Base-by-base conservation (phyloP, 2,329 filamentous ascomycete genomes). In the Penicillium sp. region DNA sequence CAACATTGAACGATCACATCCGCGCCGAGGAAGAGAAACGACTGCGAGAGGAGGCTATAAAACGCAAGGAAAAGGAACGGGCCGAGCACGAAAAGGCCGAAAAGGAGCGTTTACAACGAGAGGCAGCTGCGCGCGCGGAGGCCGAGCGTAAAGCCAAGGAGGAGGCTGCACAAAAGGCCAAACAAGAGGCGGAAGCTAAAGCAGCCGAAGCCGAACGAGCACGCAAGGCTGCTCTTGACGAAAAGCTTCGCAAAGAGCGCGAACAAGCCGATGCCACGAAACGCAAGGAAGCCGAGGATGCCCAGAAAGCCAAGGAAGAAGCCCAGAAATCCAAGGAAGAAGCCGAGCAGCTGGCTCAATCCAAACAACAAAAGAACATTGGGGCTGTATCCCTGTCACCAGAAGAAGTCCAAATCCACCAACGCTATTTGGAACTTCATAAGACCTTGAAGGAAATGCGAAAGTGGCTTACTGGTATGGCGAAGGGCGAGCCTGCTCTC, bases 381-480 rank as follows among this genome's bases (percentile, higher is more conserved):
- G 71, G 72, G 22, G 65, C 56, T 36, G 47, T 55, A 11, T 63
- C 63, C 16, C 61, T 71, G 27, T 70, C 70, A 1, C 56, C 68
- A 3, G 64, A 77, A 34, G 71, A 75, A 32, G 69, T 80, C 52
- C 68, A 71, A 7, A 67, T 75, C 18, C 81, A 83, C 38, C 58
- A 73, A 22, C 75, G 75, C 29, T 85, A 84, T 62, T 65, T 81
- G 1, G 73, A 78, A 21, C 71, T 94, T 24, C 90, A 93, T 67
- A 79, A 84, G 56, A 84, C 83, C 39, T 79, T 95, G 22, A 95
- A 87, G 67, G 67, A 76, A 7, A 71, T 86, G 60, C 77, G 84
- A 13, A 69, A 83, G 55, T 79, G 81, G 34, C 74, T 89, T 49
- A 66, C 69, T 2, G 74, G 80, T 4, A 79, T 86, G 62, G 79